Evolutionary conservation across 2,329 filamentous ascomycete genomes (phyloP).

Genomic region (Juglanconis juglandina): DNA sequence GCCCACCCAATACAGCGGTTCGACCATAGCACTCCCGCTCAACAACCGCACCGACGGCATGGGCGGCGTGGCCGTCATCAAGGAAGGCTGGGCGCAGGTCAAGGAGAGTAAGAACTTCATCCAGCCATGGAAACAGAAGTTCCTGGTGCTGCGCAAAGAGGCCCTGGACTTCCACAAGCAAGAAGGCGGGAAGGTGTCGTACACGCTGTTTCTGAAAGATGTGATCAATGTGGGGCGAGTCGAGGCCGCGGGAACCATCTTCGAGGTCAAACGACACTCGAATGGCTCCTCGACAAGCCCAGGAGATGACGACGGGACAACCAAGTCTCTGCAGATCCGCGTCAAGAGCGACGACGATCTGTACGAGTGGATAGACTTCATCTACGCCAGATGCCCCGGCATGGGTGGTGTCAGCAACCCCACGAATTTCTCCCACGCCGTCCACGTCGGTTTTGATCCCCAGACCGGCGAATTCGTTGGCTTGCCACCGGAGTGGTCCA

Average conservation of each 20-base stretch:
- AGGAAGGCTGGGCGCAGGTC: constrained; percentile 77
- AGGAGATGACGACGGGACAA: constrained; percentile 74
- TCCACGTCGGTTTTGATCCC: constrained; percentile 96
- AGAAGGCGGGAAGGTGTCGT: constrained; percentile 81
- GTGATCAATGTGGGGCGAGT: constrained; percentile 88
- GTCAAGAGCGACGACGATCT: constrained; percentile 95
- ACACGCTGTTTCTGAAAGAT: constrained; percentile 79
- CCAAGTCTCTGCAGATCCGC: constrained; percentile 82
- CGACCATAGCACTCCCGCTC: constrained; percentile 70
- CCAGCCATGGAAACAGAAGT: constrained; percentile 85
- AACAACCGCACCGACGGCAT: constrained; percentile 51
- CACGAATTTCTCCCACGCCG: constrained; percentile 94
- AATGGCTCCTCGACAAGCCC: constrained; percentile 68
- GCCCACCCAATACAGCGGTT: constrained; percentile 63
- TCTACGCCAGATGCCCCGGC: constrained; percentile 92
- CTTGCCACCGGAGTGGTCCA: constrained; percentile 93
- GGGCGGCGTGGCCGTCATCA: constrained; percentile 70
- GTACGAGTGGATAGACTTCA: constrained; percentile 98
- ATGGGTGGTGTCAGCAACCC: constrained; percentile 99
- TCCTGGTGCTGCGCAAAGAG: constrained; percentile 86
- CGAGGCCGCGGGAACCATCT: constrained; percentile 85
- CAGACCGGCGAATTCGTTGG: constrained; percentile 94
- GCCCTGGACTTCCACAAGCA: constrained; percentile 93
- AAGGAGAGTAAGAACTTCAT: constrained; percentile 90
- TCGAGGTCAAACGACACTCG: constrained; percentile 81